phyloP scores from a whole-genome alignment of 1,284 basidiomycete genomes.

The Ganoderma lucidum region DNA sequence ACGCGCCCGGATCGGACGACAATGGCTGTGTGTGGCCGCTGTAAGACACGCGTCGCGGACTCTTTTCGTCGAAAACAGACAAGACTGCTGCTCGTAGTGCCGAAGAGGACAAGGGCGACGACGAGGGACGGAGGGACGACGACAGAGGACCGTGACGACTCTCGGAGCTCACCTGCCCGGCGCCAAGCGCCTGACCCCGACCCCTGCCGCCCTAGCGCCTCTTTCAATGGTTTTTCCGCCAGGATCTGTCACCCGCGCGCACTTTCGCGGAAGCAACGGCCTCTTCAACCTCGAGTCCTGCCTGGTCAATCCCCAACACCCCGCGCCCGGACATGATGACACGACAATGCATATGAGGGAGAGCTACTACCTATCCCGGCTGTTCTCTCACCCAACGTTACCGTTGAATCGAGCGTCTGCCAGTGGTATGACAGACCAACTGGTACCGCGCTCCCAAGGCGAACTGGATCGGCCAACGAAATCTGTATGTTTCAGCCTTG shows the following conservation, averaged over 20 bases:
- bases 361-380: not conserved
- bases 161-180: not conserved
- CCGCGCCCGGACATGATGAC: not conserved
- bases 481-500: not conserved
- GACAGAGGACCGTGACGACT: not conserved
- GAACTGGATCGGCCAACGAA: not conserved
- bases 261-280: not conserved
- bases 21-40: slow-evolving; percentile 7
- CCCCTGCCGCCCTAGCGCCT: slow-evolving; percentile 11
- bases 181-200: slow-evolving; percentile 8
- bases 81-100: not conserved
- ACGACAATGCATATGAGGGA: not conserved
- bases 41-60: not conserved
- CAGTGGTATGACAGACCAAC: slow-evolving; percentile 14
- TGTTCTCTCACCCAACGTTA: slow-evolving; percentile 22
- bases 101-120: not conserved
- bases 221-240: slow-evolving; percentile 19
- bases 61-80: not conserved
- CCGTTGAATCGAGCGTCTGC: slow-evolving; percentile 22
- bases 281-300: not conserved
- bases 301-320: not conserved
- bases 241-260: slow-evolving; percentile 18
- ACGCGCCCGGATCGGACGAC: slow-evolving; percentile 8
- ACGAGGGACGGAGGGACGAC: slow-evolving; percentile 1
- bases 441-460: slow-evolving; percentile 19